Evolutionary conservation across 192 early-diverging fungal species (phyloP).

Genomic region (Gamsiella multidivaricata): DNA sequence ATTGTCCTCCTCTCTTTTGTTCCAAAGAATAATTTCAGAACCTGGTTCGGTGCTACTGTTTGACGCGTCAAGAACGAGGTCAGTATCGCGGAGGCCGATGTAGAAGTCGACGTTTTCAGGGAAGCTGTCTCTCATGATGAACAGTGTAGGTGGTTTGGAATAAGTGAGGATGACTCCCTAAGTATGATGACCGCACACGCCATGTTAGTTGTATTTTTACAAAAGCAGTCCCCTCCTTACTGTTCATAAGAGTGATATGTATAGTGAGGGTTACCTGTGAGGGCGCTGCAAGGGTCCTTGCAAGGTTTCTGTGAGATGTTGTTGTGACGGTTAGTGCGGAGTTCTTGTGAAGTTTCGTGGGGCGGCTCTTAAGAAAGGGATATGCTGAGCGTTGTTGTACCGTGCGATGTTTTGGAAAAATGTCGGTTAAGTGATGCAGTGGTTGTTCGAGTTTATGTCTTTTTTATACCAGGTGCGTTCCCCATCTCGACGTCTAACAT

Average conservation of each 20-base stretch:
- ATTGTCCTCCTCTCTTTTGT: not conserved
- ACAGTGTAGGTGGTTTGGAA: not conserved
- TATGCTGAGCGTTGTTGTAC: not conserved
- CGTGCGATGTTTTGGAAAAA: not conserved
- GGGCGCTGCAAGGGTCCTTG: not conserved
- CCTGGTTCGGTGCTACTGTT: not conserved
- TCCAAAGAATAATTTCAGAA: slow-evolving; percentile 10
- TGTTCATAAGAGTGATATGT: not conserved
- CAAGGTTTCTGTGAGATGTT: not conserved
- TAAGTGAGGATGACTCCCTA: too few species aligned
- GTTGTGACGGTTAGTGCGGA: not conserved
- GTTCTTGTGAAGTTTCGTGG: not conserved
- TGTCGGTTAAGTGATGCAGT: not conserved
- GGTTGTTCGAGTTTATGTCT: too few species aligned
- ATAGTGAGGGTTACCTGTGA: not conserved
- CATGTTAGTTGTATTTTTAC: too few species aligned
- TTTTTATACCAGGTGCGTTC: too few species aligned
- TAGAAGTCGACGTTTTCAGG: slow-evolving; percentile 3
- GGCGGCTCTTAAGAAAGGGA: not conserved
- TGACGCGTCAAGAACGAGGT: slow-evolving; percentile 18
- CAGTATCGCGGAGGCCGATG: slow-evolving; percentile 14
- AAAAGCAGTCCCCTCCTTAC: too few species aligned
- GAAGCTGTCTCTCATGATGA: slow-evolving; percentile 4
- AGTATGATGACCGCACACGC: too few species aligned
- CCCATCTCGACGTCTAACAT: too few species aligned